A percentile compares a stretch with the other conserved stretches of the same genome.
Conservation (phyloP, 345 rosid genomes). For the Iberis pinnata region DNA sequence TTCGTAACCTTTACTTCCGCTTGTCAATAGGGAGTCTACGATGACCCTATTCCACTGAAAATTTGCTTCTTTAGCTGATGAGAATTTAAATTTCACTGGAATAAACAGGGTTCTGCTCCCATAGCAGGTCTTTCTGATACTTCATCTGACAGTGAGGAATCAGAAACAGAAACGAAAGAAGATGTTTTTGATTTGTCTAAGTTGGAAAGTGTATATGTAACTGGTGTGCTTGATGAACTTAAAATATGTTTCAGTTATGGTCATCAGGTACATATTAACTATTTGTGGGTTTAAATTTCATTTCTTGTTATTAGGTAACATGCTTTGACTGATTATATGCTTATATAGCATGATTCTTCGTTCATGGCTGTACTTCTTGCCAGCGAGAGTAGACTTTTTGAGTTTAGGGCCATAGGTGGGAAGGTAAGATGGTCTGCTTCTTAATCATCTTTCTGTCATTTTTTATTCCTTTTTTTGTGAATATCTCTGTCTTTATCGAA, state of each 20-base stretch:
- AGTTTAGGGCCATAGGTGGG: conserved; percentile 93
- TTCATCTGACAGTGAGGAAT: conserved; percentile 70
- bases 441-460: conserved; percentile 9
- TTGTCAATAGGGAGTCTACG: conserved; percentile 3
- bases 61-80: conserved; percentile 10
- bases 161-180: conserved; percentile 50
- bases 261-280: conserved; percentile 43
- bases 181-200: conserved; percentile 36
- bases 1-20: conserved; percentile 8
- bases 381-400: conserved; percentile 59
- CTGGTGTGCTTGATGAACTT: conserved; percentile 89
- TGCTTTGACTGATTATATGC: conserved; percentile 30
- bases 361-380: conserved; percentile 70
- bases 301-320: conserved; percentile 18
- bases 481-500: conserved; percentile 18
- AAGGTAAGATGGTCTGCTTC: conserved; percentile 46
- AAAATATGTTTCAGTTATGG: conserved; percentile 69
- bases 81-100: neutral
- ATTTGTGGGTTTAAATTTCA: conserved; percentile 14
- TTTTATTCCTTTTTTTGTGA: conserved; percentile 22
- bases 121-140: conserved; percentile 77
- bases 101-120: conserved; percentile 71
- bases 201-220: conserved; percentile 59
- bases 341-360: conserved; percentile 48
- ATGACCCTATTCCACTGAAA: conserved; percentile 5